A percentile compares a stretch with the other conserved stretches of the same genome.
Evolutionary conservation across 2,329 filamentous ascomycete genomes (phyloP).

Genomic region (Calonectria fujianensis): DNA sequence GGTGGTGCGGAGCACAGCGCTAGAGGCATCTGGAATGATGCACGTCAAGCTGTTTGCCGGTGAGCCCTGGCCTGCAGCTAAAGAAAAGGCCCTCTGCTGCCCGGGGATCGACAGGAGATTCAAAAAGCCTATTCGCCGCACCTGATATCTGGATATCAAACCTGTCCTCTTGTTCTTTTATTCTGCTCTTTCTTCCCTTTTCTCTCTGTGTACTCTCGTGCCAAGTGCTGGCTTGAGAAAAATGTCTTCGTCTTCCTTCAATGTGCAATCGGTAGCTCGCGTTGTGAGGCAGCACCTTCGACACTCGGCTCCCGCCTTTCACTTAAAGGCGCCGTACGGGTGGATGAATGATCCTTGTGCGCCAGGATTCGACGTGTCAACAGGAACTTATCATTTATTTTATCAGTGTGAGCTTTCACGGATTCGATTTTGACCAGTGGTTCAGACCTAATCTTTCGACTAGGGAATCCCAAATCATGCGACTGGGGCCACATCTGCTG

Average conservation of each 20-base stretch:
- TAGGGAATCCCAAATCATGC: slow-evolving; percentile 60
- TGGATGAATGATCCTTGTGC: slow-evolving; percentile 54
- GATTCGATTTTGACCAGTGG: neutral
- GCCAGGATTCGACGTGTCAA: slow-evolving; percentile 48
- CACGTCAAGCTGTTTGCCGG: slow-evolving; percentile 14
- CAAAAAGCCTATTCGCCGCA: slow-evolving; percentile 3
- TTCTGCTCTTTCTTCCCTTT: neutral
- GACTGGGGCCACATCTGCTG: slow-evolving; percentile 65
- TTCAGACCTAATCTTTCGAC: slow-evolving; percentile 11
- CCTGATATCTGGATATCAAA: slow-evolving; percentile 8
- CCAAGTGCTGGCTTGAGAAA: neutral
- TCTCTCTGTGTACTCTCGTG: no score
- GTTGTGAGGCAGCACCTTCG: neutral
- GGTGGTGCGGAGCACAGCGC: slow-evolving; percentile 5
- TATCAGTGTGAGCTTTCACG: slow-evolving; percentile 48
- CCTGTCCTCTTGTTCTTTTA: neutral
- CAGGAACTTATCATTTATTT: slow-evolving; percentile 52
- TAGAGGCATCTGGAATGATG: slow-evolving; percentile 1
- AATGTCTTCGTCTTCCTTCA: slow-evolving; percentile 9
- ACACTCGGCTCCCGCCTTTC: slow-evolving; percentile 43
- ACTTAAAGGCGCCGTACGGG: slow-evolving; percentile 49
- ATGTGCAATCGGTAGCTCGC: neutral
- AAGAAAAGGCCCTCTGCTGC: neutral
- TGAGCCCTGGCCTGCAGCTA: slow-evolving; percentile 8
- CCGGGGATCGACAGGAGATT: neutral